Base-by-base conservation (phyloP, 2,329 filamentous ascomycete species). In the Apiospora rasikravindrae region DNA sequence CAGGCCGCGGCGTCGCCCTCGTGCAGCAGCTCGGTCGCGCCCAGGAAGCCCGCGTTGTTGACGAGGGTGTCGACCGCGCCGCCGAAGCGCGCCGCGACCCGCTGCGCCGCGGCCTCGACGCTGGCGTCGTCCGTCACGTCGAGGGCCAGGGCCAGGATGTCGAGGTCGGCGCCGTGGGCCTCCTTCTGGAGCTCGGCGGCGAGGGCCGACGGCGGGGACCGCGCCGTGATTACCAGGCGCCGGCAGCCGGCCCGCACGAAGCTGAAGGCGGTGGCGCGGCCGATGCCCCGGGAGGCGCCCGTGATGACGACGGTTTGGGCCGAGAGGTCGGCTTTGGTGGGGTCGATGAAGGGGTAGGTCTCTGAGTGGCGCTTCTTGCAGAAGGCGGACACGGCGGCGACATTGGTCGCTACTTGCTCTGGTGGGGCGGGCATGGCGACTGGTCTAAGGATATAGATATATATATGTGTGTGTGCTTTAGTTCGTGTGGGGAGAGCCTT, bases 31-130 rank as follows among this genome's bases (percentile, higher is more conserved):
- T 40, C n/a, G 24, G n/a, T 8, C 7, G 14, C 44, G 71, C 75
- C 82, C 79, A 82, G 84, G 45, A 82, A 78, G 16, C 82, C 83
- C 1, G 83, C 82, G 51, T 85, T 85, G 77, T 81, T 82, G 72
- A 84, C 73, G 16, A 85, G 76, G 4, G 84, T 75, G 72, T 85
- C 83, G 2, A 85, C 70, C 33, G 73, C 74, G 2, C 78, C 77
- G 40, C 74, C 79, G 70, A 80, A 77, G 51, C 73, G 72, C 29
- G 73, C 67, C 2, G 72, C 71, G 29, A 79, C 75, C 0, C 73
- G 72, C 16, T 78, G 76, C 13, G 72, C 70, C 11, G 67, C 72
- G 8, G 75, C 75, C 7, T 81, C 81, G 40, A 83, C 79, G 61
- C 78, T 80, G 42, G 76, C 73, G 61, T 73, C 76, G 69, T 78